Evolutionary conservation across 352 stramenopile genomes (phyloP).

Genomic region (Pythium rhizo-oryzae): DNA sequence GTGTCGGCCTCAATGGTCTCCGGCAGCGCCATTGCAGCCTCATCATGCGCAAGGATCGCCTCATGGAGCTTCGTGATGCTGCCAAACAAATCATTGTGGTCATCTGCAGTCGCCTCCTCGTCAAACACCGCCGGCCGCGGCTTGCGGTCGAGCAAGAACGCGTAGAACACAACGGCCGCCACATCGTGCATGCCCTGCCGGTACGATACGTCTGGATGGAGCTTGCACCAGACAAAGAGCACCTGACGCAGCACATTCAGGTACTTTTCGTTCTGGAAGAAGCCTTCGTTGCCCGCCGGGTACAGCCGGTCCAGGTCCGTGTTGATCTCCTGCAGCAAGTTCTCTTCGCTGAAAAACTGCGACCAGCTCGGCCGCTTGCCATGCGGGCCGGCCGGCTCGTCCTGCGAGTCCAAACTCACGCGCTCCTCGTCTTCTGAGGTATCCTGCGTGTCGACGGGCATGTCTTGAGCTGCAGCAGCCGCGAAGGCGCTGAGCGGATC

Average conservation of each 20-base stretch:
- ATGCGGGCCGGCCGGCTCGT: neutral
- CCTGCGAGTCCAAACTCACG: constrained; percentile 29
- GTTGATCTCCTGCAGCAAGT: constrained; percentile 79
- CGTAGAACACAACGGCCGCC: constrained; percentile 75
- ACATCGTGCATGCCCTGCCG: constrained; percentile 88
- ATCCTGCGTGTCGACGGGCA: neutral
- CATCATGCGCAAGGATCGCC: constrained; percentile 4
- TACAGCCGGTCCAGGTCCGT: constrained; percentile 80
- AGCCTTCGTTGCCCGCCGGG: constrained; percentile 67
- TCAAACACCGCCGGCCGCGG: constrained; percentile 16
- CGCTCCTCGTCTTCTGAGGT: neutral
- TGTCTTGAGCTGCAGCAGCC: constrained; percentile 6
- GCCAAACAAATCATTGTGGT: constrained; percentile 26
- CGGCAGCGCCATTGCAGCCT: constrained; percentile 31
- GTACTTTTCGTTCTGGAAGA: constrained; percentile 76
- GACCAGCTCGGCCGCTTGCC: constrained; percentile 39
- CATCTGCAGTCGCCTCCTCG: constrained; percentile 6
- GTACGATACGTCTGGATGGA: constrained; percentile 80
- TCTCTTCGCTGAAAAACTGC: constrained; percentile 75
- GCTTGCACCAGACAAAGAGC: constrained; percentile 85
- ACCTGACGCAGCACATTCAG: constrained; percentile 69
- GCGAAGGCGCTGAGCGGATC: constrained; percentile 53
- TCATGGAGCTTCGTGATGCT: constrained; percentile 6
- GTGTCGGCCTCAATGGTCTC: constrained; percentile 59
- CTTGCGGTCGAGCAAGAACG: constrained; percentile 43